Evolutionary conservation across 805 yeast genomes (phyloP), one percentile per base, ranked within the genome.

Genomic region (Cyberlindnera suaveolens): DNA sequence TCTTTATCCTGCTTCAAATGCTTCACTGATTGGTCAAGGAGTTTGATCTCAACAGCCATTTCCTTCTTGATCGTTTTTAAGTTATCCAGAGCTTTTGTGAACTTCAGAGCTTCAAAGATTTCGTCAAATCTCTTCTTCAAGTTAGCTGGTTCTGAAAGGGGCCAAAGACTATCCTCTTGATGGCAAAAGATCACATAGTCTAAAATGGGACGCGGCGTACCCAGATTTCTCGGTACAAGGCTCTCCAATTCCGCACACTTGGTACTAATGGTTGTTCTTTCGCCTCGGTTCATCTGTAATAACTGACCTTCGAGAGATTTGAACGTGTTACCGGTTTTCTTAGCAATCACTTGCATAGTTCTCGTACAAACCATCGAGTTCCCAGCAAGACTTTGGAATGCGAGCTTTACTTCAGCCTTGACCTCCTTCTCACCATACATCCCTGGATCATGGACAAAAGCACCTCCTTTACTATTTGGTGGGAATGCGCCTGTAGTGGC

Each of bases 81-180:
- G 42, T 77, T 78, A 45, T 90, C 96, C 31, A 93, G 67, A 0
- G 93, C 96, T 58, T 87, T 91, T 1, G 96, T 88, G 57, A 85
- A 95, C 61, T 87, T 89, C 52, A 88, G 77, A 0, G 97, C 96
- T 63, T 93, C 97, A 57, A 93, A 93, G 8, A 93, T 91, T 62
- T 93, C 99, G 62, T 93, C 99, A 56, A 93, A 95, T 41, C 91
- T 75, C 64, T 90, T 90, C 64, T 93, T 95, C 59, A 93, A 72
- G 11, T 75, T 75, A 3, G 95, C 73, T 1, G 99, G 95, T 62
- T 93, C 99, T 52, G 90, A 78, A 38, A 93, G 69, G 1, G 99
- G 99, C 99, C 99, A 93, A 26, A 88, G 64, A 53, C 91, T 82
- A 47, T 93, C 99, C 57, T 93, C 99, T 61, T 93, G 99, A 58